These are phyloP conservation scores for Yamadazyma taylorii DNA, from an alignment of 1,139 yeast genomes.

Conservation along the genomic window DNA sequence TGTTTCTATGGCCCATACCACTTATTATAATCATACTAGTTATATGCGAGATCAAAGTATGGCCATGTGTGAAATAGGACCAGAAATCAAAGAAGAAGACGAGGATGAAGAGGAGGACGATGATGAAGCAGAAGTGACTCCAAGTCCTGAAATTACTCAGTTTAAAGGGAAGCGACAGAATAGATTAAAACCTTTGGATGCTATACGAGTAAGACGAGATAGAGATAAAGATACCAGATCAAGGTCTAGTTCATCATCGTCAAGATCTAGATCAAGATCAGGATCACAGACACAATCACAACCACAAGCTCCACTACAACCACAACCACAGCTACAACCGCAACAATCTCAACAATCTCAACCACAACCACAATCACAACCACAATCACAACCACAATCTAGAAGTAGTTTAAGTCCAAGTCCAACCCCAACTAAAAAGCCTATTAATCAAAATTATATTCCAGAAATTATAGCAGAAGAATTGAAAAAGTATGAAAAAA, in stretches of 20 bases:
- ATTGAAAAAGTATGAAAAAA: slow-evolving; percentile 15
- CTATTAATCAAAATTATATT: not conserved
- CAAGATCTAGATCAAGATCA: slow-evolving; percentile 8
- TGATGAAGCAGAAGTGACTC: too few relatives aligned
- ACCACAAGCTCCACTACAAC: not conserved
- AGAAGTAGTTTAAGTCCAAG: slow-evolving; percentile 4
- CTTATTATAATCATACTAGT: slow-evolving; percentile 33
- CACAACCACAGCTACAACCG: not conserved
- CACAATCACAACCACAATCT: not conserved
- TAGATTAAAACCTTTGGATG: slow-evolving; percentile 30
- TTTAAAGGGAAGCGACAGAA: slow-evolving; percentile 34
- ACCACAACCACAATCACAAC: not conserved
- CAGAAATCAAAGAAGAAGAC: slow-evolving; percentile 25
- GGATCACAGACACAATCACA: slow-evolving; percentile 1
- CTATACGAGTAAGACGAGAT: slow-evolving; percentile 19
- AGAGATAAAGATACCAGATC: slow-evolving; percentile 4
- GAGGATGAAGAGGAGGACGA: slow-evolving; percentile 30
- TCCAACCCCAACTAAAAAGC: slow-evolving; percentile 1
- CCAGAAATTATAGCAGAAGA: slow-evolving; percentile 9
- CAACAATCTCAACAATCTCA: too few relatives aligned
- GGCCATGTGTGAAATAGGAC: slow-evolving; percentile 18
- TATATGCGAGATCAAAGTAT: slow-evolving; percentile 33
- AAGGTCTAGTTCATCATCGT: slow-evolving; percentile 7
- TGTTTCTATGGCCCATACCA: slow-evolving; percentile 45
- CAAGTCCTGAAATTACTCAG: slow-evolving; percentile 26